Evolutionary conservation across 2,329 filamentous ascomycete genomes (phyloP).

Genomic region (Sporothrix inflata): DNA sequence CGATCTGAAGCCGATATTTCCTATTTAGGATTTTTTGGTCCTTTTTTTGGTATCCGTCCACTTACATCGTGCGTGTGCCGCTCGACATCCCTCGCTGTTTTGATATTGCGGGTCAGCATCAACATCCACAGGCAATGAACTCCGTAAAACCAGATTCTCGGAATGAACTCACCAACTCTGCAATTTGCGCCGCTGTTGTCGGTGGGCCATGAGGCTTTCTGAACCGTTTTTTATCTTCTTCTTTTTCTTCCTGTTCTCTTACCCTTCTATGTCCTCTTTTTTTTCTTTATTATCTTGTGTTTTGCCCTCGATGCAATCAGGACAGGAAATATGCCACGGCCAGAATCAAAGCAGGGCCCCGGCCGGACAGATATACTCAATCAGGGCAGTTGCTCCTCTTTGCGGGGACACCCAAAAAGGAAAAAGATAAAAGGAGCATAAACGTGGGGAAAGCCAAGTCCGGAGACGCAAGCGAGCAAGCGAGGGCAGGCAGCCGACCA

Average conservation of each 20-base stretch:
- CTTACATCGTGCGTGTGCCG: constrained; percentile 26
- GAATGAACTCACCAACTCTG: constrained; percentile 26
- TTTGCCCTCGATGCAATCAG: background rate
- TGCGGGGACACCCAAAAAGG: too few species aligned
- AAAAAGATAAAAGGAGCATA: background rate
- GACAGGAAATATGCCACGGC: constrained; percentile 19
- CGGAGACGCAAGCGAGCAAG: background rate
- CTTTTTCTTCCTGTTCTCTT: background rate
- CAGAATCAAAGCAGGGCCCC: background rate
- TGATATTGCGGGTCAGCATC: constrained; percentile 5
- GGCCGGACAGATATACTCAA: constrained; percentile 21
- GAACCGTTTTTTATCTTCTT: too few species aligned
- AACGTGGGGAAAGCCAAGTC: constrained; percentile 12
- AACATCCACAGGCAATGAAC: background rate
- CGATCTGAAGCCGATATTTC: background rate
- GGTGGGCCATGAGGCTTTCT: constrained; percentile 26
- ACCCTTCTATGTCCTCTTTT: too few species aligned
- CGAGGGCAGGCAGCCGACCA: background rate
- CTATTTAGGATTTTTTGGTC: background rate
- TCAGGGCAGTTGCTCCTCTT: background rate
- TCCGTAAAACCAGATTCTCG: too few species aligned
- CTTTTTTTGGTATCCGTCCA: background rate
- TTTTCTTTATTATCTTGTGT: background rate
- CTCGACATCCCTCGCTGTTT: constrained; percentile 23
- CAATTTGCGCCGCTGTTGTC: constrained; percentile 19